A percentile compares a stretch with the other conserved stretches of the same genome.
Evolutionary conservation across 2,329 filamentous ascomycete species (phyloP).

Genomic region (Verticillium klebahnii): DNA sequence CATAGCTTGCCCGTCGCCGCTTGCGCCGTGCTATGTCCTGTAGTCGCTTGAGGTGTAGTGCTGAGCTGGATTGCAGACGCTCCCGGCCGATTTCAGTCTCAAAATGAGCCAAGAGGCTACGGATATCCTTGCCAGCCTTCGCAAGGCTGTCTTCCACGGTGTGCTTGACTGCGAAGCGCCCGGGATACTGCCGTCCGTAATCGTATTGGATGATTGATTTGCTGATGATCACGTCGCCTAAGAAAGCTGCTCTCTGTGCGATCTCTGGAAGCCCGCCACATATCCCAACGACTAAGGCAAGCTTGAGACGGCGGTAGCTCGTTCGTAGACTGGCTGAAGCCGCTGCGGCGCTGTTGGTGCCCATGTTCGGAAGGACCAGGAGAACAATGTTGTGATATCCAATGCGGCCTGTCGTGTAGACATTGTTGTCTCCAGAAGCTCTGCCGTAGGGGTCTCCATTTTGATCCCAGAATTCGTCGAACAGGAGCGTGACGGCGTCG

Average conservation of each 20-base stretch:
- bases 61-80: too few species aligned
- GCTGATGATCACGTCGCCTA: constrained; percentile 29
- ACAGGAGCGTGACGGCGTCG: constrained; percentile 19
- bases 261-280: constrained; percentile 17
- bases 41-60: too few species aligned
- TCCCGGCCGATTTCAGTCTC: background rate
- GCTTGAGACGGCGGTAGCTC: constrained; percentile 26
- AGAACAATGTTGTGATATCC: constrained; percentile 23
- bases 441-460: constrained; percentile 12
- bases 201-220: constrained; percentile 15
- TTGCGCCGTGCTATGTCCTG: too few species aligned
- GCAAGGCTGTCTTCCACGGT: constrained; percentile 11
- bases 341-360: constrained; percentile 19
- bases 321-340: constrained; percentile 20
- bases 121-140: constrained; percentile 16
- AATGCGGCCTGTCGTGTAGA: constrained; percentile 22
- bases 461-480: constrained; percentile 24
- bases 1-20: too few species aligned
- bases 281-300: constrained; percentile 17
- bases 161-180: constrained; percentile 12
- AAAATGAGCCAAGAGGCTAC: constrained; percentile 17
- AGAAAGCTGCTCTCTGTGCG: constrained; percentile 9
- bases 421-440: constrained; percentile 11
- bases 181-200: constrained; percentile 13
- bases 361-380: constrained; percentile 19